phyloP scores from a whole-genome alignment of 208 protist species.

The Lotmaria passim region DNA sequence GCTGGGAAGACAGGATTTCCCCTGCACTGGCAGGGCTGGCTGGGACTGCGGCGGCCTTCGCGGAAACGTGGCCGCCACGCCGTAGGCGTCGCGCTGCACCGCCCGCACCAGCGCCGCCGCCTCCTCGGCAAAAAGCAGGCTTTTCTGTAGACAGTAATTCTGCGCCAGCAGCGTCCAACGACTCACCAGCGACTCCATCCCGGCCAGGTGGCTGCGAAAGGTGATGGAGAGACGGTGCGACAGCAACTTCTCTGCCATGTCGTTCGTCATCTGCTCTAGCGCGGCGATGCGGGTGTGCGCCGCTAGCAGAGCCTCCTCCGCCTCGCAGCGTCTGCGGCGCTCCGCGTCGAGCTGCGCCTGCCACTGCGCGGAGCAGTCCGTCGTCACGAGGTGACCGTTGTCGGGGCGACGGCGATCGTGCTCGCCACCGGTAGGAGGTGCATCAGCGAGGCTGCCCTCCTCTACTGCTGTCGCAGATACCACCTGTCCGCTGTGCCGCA shows the following conservation, averaged over 20 bases:
- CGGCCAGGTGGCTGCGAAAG: conserved; percentile 36
- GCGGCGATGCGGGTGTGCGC: conserved; percentile 38
- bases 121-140: conserved; percentile 62
- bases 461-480: no score
- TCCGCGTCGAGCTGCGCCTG: conserved; percentile 6
- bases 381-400: neutral
- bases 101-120: conserved; percentile 46
- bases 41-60: neutral
- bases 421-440: no score
- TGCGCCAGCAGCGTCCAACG: conserved; percentile 31
- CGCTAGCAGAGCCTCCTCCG: conserved; percentile 37
- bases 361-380: neutral
- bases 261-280: conserved; percentile 56
- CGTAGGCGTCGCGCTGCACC: conserved; percentile 36
- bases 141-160: conserved; percentile 53
- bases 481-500: neutral
- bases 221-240: conserved; percentile 41
- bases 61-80: neutral
- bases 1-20: no score
- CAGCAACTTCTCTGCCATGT: conserved; percentile 51
- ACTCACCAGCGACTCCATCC: conserved; percentile 46
- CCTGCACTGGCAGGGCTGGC: neutral
- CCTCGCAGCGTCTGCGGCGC: conserved; percentile 20
- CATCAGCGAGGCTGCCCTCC: neutral
- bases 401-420: neutral